Evolutionary conservation across 2,329 filamentous ascomycete species (phyloP).

Genomic region (Xylaria sp.): DNA sequence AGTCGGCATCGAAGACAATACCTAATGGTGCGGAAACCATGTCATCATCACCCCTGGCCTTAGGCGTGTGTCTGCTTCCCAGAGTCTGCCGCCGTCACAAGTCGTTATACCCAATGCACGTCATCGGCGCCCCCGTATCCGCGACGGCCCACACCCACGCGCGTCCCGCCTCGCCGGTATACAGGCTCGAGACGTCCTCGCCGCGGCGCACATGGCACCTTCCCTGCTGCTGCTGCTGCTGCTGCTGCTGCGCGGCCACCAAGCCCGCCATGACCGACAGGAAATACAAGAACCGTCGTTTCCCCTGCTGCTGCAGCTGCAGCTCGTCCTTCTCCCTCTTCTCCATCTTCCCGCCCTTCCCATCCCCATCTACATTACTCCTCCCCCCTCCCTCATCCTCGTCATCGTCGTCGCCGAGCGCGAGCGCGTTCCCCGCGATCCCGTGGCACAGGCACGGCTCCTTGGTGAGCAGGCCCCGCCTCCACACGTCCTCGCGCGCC

Average conservation of each 20-base stretch:
- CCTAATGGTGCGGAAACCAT: too few species aligned
- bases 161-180: slow-evolving; percentile 34
- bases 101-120: slow-evolving; percentile 35
- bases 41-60: too few species aligned
- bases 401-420: slow-evolving; percentile 19
- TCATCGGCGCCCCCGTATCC: slow-evolving; percentile 14
- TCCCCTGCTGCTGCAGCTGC: too few species aligned
- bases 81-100: slow-evolving; percentile 20
- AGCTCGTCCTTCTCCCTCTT: too few species aligned
- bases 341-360: too few species aligned
- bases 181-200: slow-evolving; percentile 26
- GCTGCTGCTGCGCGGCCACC: too few species aligned
- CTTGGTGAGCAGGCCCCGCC: slow-evolving; percentile 63
- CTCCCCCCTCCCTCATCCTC: too few species aligned
- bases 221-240: too few species aligned
- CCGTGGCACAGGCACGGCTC: slow-evolving; percentile 69
- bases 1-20: too few species aligned
- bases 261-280: slow-evolving; percentile 29
- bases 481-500: slow-evolving; percentile 56
- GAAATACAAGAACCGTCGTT: slow-evolving; percentile 27
- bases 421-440: slow-evolving; percentile 64
- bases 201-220: slow-evolving; percentile 3
- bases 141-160: slow-evolving; percentile 36
- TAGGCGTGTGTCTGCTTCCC: not conserved
- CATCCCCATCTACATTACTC: too few species aligned